Evolutionary conservation across 768 basidiomycete species (phyloP).

Genomic region (Serendipita sp.): DNA sequence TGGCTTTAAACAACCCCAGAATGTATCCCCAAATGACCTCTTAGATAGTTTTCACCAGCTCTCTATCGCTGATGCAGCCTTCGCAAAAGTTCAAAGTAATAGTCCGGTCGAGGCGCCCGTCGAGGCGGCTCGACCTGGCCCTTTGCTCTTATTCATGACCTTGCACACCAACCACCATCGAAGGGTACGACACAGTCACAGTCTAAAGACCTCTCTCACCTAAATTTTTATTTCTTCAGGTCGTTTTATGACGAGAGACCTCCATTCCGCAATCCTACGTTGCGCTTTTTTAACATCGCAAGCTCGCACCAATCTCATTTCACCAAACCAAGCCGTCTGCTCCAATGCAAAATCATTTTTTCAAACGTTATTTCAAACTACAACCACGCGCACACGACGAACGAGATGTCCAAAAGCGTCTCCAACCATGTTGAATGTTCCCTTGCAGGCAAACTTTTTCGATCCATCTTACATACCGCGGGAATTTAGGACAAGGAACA

Average conservation of each 20-base stretch:
- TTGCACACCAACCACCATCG: background rate
- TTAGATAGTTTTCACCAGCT: no score
- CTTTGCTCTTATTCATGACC: no score
- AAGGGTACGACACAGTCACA: background rate
- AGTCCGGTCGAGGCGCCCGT: background rate
- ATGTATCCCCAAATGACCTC: no score
- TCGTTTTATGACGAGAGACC: background rate
- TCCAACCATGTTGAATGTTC: background rate
- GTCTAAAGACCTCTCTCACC: background rate
- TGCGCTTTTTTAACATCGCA: background rate
- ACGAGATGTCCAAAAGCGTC: background rate
- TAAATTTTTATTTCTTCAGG: background rate
- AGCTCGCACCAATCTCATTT: background rate
- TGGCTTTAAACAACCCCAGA: no score
- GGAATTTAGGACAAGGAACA: background rate
- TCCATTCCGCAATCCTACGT: conserved; percentile 4
- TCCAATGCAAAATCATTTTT: background rate
- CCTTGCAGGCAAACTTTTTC: background rate
- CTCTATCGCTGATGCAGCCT: no score
- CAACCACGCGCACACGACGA: background rate
- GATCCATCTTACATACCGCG: background rate
- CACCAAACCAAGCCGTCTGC: background rate
- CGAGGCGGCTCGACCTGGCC: background rate
- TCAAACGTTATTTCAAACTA: background rate
- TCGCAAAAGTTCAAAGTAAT: no score